Evolutionary conservation across 352 stramenopile species (phyloP).

Genomic region (Discostella stelligera): DNA sequence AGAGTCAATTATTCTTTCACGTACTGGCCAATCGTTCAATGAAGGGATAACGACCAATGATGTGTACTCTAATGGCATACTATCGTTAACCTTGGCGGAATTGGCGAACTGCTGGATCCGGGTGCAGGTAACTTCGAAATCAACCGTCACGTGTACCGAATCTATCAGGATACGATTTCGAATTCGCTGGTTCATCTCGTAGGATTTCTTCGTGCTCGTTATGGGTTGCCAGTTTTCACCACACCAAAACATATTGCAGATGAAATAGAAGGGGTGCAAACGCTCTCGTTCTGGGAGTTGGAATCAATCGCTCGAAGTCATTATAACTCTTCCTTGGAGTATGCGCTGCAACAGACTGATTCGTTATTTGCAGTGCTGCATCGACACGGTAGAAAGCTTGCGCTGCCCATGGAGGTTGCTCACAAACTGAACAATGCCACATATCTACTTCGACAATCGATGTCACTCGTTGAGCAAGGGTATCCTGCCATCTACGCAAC

Average conservation of each 20-base stretch:
- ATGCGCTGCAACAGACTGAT: constrained; percentile 28
- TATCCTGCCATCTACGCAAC: constrained; percentile 34
- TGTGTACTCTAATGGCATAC: constrained; percentile 7
- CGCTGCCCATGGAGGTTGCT: constrained; percentile 22
- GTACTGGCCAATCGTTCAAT: background rate
- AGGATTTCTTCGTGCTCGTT: constrained; percentile 28
- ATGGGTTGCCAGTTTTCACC: constrained; percentile 19
- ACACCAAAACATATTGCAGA: background rate
- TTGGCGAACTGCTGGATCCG: background rate
- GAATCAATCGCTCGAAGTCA: constrained; percentile 37
- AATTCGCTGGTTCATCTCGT: constrained; percentile 29
- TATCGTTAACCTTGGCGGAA: constrained; percentile 11
- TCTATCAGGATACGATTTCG: constrained; percentile 16
- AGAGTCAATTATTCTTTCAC: constrained; percentile 32
- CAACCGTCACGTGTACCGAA: constrained; percentile 3
- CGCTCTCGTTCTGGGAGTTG: constrained; percentile 34
- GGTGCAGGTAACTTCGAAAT: constrained; percentile 5
- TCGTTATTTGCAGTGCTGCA: constrained; percentile 23
- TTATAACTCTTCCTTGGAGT: constrained; percentile 21
- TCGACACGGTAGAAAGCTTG: constrained; percentile 21
- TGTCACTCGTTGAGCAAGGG: constrained; percentile 25
- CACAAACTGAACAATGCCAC: constrained; percentile 41
- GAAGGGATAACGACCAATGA: background rate
- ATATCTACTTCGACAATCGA: constrained; percentile 33
- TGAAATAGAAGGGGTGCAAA: constrained; percentile 2